A percentile compares a stretch with the other conserved stretches of the same genome.
These are phyloP conservation scores for Platanus orientalis DNA, from an alignment of 164 flowering plant species.

Conservation along the genomic window DNA sequence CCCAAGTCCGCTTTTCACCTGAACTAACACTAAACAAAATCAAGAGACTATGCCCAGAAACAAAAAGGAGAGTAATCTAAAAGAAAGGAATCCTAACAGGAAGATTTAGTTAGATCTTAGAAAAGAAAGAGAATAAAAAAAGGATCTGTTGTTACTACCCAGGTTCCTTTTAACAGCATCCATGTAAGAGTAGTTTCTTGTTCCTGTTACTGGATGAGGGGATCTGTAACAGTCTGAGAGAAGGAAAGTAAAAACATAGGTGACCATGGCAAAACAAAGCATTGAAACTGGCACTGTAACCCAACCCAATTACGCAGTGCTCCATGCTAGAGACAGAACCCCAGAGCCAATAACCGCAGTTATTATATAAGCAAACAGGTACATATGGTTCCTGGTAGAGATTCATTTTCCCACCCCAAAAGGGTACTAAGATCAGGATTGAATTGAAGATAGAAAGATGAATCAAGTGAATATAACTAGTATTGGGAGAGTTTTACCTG, in stretches of 20 bases:
- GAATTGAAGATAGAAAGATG: not conserved
- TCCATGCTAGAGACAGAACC: slow-evolving; percentile 81
- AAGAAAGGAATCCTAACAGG: not conserved
- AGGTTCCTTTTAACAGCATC: slow-evolving; percentile 50
- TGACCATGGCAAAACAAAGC: slow-evolving; percentile 47
- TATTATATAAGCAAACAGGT: slow-evolving; percentile 72
- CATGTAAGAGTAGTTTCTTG: slow-evolving; percentile 39
- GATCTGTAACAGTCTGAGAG: slow-evolving; percentile 51
- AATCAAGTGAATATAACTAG: too few species aligned
- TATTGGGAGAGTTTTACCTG: slow-evolving; percentile 28
- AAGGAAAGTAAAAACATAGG: slow-evolving; percentile 39
- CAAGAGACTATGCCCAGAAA: too few species aligned
- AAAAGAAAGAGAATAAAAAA: too few species aligned
- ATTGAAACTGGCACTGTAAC: slow-evolving; percentile 55
- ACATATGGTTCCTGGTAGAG: slow-evolving; percentile 51
- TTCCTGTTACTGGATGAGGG: slow-evolving; percentile 53
- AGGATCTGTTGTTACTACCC: slow-evolving; percentile 27
- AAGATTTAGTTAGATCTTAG: not conserved
- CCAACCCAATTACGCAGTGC: slow-evolving; percentile 75
- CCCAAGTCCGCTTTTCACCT: slow-evolving; percentile 31
- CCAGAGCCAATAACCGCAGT: slow-evolving; percentile 84
- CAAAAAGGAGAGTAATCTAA: not conserved
- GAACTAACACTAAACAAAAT: slow-evolving; percentile 21
- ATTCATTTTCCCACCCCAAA: not conserved
- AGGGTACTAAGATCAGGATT: slow-evolving; percentile 2